phyloP scores from a whole-genome alignment of 2,329 filamentous ascomycete species.

The Apiospora hydei region DNA sequence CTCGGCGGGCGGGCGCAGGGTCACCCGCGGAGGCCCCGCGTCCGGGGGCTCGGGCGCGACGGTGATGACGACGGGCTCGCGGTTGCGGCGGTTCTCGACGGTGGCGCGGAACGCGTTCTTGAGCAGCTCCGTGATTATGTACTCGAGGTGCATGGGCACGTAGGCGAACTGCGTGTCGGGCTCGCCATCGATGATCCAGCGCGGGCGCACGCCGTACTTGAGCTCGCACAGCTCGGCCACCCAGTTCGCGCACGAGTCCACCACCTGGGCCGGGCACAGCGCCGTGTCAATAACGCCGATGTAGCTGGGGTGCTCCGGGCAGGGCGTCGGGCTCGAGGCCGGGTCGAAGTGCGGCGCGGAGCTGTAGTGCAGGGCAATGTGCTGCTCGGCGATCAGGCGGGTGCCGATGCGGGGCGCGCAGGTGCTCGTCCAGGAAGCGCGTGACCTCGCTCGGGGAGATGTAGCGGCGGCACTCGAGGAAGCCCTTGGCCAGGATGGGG shows the following conservation, averaged over 20 bases:
- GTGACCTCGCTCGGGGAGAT: constrained; percentile 86
- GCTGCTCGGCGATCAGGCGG: constrained; percentile 92
- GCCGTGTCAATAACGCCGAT: constrained; percentile 96
- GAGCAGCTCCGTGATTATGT: constrained; percentile 93
- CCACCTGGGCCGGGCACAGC: constrained; percentile 79
- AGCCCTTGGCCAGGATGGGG: constrained; percentile 87
- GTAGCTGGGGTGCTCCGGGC: constrained; percentile 68
- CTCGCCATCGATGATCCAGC: constrained; percentile 82
- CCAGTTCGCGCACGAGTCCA: constrained; percentile 85
- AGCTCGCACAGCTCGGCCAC: constrained; percentile 97
- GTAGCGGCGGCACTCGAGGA: constrained; percentile 92
- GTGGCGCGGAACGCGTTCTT: constrained; percentile 97
- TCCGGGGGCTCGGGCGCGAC: constrained; percentile 74
- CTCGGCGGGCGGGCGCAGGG: constrained; percentile 46
- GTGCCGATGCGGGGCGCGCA: constrained; percentile 92
- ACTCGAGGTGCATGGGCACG: constrained; percentile 94
- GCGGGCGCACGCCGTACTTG: constrained; percentile 88
- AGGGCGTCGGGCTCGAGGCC: constrained; percentile 56
- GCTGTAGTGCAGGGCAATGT: constrained; percentile 85
- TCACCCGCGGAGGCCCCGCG: constrained; percentile 38
- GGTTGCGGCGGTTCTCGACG: constrained; percentile 80
- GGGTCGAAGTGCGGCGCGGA: constrained; percentile 73
- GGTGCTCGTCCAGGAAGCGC: constrained; percentile 88
- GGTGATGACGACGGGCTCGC: constrained; percentile 88
- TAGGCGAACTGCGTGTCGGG: constrained; percentile 90